Evolutionary conservation across 257 asterid genomes (phyloP).

Genomic region (Cruciata laevipes): DNA sequence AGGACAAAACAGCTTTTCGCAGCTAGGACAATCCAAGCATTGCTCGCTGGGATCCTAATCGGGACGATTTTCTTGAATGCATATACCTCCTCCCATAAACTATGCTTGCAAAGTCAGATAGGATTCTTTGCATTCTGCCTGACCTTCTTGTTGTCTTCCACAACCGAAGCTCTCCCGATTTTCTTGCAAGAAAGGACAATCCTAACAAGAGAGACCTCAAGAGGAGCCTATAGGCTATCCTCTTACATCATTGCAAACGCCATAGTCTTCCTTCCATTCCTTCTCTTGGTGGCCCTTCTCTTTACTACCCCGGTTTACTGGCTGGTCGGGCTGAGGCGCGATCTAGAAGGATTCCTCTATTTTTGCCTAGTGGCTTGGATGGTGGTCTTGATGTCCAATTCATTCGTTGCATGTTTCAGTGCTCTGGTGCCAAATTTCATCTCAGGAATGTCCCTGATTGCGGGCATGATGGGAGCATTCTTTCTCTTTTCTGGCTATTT

Average conservation of each 20-base stretch:
- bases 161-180: constrained; percentile 84
- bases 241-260: constrained; percentile 62
- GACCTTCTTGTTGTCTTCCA: constrained; percentile 60
- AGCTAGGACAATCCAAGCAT: constrained; percentile 49
- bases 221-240: constrained; percentile 68
- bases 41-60: constrained; percentile 51
- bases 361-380: constrained; percentile 59
- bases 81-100: constrained; percentile 23
- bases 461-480: constrained; percentile 53
- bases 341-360: constrained; percentile 36
- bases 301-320: constrained; percentile 56
- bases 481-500: constrained; percentile 83
- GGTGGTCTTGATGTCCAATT: constrained; percentile 51
- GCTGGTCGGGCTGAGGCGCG: constrained; percentile 54
- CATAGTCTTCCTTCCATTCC: constrained; percentile 64
- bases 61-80: constrained; percentile 54
- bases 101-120: constrained; percentile 43
- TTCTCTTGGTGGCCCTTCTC: constrained; percentile 45
- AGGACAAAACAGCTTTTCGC: constrained; percentile 57
- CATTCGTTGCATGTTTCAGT: constrained; percentile 64
- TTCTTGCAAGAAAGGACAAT: constrained; percentile 69
- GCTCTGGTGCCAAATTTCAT: constrained; percentile 56
- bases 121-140: constrained; percentile 79
- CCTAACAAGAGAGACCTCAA: constrained; percentile 54
- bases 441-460: constrained; percentile 53